Evolutionary conservation across 2,329 filamentous ascomycete species (phyloP).

Genomic region (Talaromyces albobiverticillius): DNA sequence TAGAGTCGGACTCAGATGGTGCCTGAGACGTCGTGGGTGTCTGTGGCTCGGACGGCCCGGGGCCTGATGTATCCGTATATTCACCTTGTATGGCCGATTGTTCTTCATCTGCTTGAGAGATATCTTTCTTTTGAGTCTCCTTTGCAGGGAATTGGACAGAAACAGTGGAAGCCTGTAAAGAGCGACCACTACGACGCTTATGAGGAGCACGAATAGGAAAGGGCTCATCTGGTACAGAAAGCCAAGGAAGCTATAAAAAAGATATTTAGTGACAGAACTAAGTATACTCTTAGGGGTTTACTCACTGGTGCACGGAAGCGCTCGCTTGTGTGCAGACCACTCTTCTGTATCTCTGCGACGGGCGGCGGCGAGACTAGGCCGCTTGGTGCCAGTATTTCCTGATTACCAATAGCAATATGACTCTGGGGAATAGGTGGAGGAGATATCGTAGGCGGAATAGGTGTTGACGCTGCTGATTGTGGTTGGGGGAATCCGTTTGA

Average conservation of each 20-base stretch:
- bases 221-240: constrained; percentile 53
- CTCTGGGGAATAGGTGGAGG: constrained; percentile 23
- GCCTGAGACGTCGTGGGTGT: constrained; percentile 59
- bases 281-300: constrained; percentile 6
- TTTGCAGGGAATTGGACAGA: constrained; percentile 53
- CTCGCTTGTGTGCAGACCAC: constrained; percentile 28
- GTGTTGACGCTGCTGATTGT: constrained; percentile 32
- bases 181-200: constrained; percentile 42
- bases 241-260: constrained; percentile 54
- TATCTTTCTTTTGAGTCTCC: constrained; percentile 28
- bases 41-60: constrained; percentile 45
- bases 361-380: constrained; percentile 30
- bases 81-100: constrained; percentile 22
- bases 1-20: constrained; percentile 56
- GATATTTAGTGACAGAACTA: constrained; percentile 17
- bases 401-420: constrained; percentile 4
- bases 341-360: constrained; percentile 24
- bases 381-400: constrained; percentile 20
- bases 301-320: constrained; percentile 52
- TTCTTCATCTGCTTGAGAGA: constrained; percentile 21
- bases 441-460: constrained; percentile 35
- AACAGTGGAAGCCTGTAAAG: constrained; percentile 31
- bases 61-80: constrained; percentile 17
- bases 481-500: constrained; percentile 35
- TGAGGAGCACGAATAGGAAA: constrained; percentile 54